phyloP scores from a whole-genome alignment of 2,329 filamentous ascomycete genomes.

The Apiospora arundinis region DNA sequence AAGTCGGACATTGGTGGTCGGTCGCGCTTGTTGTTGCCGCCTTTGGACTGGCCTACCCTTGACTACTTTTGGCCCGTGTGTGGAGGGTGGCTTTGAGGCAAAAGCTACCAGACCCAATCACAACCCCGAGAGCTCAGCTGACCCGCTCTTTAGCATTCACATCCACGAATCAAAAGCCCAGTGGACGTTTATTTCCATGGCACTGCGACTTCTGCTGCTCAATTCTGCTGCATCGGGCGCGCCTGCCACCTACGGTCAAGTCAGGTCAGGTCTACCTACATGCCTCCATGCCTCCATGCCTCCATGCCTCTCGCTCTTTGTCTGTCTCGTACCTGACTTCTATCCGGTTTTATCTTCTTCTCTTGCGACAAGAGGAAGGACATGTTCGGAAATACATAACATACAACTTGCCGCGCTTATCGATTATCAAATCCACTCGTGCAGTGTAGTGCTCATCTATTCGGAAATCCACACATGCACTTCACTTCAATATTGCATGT shows the following conservation, averaged over 20 bases:
- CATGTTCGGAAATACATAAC: no score
- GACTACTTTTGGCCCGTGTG: neutral
- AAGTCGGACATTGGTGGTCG: no score
- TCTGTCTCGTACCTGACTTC: neutral
- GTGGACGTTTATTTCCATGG: slow-evolving; percentile 20
- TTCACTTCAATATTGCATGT: no score
- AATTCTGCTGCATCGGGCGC: neutral
- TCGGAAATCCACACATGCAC: neutral
- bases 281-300: neutral
- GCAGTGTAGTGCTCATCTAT: no score
- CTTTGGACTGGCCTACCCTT: neutral
- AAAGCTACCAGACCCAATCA: slow-evolving; percentile 17
- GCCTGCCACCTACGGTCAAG: neutral
- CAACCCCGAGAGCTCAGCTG: neutral
- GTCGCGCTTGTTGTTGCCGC: slow-evolving; percentile 14
- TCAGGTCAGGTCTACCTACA: slow-evolving; percentile 3
- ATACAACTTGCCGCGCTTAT: no score
- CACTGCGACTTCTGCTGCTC: neutral
- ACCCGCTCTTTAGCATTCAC: slow-evolving; percentile 16
- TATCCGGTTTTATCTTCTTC: neutral
- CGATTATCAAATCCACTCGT: no score
- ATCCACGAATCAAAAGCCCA: slow-evolving; percentile 13
- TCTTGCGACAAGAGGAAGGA: neutral
- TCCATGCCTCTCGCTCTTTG: neutral
- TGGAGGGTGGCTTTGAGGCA: slow-evolving; percentile 19